A percentile compares a stretch with the other conserved stretches of the same genome.
Evolutionary conservation across 2,329 filamentous ascomycete genomes (phyloP).

Genomic region (Pseudogymnoascus sp.): DNA sequence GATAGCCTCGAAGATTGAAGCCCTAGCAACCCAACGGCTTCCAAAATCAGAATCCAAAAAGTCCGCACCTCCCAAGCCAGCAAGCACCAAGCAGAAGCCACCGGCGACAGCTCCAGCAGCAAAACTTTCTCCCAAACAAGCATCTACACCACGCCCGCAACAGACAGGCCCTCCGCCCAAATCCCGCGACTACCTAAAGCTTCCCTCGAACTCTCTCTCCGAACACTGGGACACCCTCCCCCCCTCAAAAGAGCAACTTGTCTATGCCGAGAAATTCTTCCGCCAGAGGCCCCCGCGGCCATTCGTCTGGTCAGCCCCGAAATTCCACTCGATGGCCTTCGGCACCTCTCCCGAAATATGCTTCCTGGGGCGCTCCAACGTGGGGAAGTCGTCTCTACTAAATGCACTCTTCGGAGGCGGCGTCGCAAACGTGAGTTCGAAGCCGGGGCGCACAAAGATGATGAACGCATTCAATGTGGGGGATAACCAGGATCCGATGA

Average conservation of each 20-base stretch:
- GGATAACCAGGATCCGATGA: slow-evolving; percentile 24
- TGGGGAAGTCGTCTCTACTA: slow-evolving; percentile 59
- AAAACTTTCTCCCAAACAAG: background rate
- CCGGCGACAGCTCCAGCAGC: background rate
- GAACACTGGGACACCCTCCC: slow-evolving; percentile 44
- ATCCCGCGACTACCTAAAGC: slow-evolving; percentile 10
- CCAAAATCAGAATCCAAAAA: background rate
- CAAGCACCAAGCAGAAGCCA: background rate
- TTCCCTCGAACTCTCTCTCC: slow-evolving; percentile 25
- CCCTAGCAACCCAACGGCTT: slow-evolving; percentile 1
- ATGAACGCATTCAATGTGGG: slow-evolving; percentile 61
- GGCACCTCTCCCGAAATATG: slow-evolving; percentile 32
- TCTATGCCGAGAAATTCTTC: slow-evolving; percentile 39
- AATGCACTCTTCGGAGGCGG: slow-evolving; percentile 51
- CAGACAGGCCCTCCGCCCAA: background rate
- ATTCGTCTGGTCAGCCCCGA: slow-evolving; percentile 51
- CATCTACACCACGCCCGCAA: background rate
- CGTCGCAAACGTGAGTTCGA: slow-evolving; percentile 48
- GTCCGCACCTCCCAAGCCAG: background rate
- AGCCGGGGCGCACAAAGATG: slow-evolving; percentile 52
- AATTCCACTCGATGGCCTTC: slow-evolving; percentile 51
- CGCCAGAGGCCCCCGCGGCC: slow-evolving; percentile 35
- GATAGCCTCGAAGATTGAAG: slow-evolving; percentile 4
- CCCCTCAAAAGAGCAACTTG: slow-evolving; percentile 36
- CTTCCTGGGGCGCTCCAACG: slow-evolving; percentile 63